Conservation (phyloP, 257 asterid genomes). For the Solanum chiquidenum region DNA sequence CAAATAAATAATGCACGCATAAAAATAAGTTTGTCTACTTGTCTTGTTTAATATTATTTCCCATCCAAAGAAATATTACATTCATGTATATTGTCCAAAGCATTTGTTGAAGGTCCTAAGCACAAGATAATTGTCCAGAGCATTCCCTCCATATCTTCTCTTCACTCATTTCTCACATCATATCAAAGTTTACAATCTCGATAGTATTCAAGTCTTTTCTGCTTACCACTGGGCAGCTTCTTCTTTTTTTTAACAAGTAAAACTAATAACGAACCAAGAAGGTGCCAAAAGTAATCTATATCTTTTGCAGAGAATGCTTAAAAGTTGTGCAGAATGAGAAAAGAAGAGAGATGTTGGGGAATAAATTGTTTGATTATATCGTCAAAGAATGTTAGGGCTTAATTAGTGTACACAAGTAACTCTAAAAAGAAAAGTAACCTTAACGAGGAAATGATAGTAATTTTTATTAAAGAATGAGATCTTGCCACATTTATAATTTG, state of each 20-base stretch:
- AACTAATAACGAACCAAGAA: not conserved
- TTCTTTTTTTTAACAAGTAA: not conserved
- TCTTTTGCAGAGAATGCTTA: not conserved
- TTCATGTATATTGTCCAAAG: not conserved
- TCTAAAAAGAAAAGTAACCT: not conserved
- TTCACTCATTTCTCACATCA: not conserved
- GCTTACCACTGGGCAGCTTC: not conserved
- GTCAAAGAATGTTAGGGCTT: not conserved
- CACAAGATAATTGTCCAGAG: not conserved
- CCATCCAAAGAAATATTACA: not conserved
- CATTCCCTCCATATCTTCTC: not conserved
- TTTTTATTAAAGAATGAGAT: not conserved
- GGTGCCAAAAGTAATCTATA: not conserved
- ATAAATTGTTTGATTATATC: not conserved
- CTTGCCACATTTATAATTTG: not conserved
- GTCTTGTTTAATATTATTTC: not conserved
- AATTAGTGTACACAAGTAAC: not conserved
- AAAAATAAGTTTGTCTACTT: not conserved
- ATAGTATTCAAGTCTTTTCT: not conserved
- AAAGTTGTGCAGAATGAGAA: not conserved
- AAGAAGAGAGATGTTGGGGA: not conserved
- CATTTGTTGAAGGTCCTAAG: not conserved
- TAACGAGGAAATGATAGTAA: not conserved
- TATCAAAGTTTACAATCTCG: not conserved
- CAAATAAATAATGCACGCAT: not conserved